Percentiles rank a stretch among this genome's conserved stretches.
phyloP scores from a whole-genome alignment of 805 yeast species.

The Spathaspora arborariae region DNA sequence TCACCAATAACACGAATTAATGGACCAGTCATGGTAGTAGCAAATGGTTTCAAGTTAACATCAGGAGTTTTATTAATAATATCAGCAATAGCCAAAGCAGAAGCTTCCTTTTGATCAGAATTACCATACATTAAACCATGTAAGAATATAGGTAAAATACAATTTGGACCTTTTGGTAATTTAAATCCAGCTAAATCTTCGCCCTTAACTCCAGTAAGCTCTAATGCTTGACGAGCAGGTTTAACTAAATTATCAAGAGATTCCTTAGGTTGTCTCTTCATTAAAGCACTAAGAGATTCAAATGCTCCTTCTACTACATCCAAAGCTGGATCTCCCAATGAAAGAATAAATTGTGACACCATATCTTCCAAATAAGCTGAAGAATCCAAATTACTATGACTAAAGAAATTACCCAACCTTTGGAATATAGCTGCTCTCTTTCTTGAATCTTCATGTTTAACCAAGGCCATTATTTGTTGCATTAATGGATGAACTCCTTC shows the following conservation, averaged over 20 bases:
- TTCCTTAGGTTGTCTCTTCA: conserved; percentile 71
- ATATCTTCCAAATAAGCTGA: conserved; percentile 71
- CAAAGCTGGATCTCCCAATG: conserved; percentile 66
- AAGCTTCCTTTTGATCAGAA: conserved; percentile 72
- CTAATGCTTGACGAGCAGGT: conserved; percentile 76
- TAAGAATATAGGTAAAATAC: conserved; percentile 84
- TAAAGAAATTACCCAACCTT: conserved; percentile 71
- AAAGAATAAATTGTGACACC: conserved; percentile 62
- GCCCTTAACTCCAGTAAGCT: conserved; percentile 57
- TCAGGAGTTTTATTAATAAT: conserved; percentile 83
- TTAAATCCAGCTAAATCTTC: conserved; percentile 71
- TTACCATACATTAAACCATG: conserved; percentile 96
- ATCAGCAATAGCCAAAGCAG: conserved; percentile 88
- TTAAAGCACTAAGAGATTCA: conserved; percentile 60
- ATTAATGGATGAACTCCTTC: conserved; percentile 82
- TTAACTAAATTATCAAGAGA: conserved; percentile 70
- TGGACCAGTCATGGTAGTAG: conserved; percentile 94
- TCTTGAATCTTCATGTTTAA: conserved; percentile 68
- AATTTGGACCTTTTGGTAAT: conserved; percentile 78
- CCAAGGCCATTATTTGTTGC: conserved; percentile 72
- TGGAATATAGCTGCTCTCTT: conserved; percentile 62
- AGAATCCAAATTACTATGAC: conserved; percentile 62
- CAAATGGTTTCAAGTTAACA: conserved; percentile 77
- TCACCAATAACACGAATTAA: conserved; percentile 97
- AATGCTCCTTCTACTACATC: conserved; percentile 63